Base-by-base conservation (phyloP, 2,329 filamentous ascomycete genomes). In the Colletotrichum liaoningense region DNA sequence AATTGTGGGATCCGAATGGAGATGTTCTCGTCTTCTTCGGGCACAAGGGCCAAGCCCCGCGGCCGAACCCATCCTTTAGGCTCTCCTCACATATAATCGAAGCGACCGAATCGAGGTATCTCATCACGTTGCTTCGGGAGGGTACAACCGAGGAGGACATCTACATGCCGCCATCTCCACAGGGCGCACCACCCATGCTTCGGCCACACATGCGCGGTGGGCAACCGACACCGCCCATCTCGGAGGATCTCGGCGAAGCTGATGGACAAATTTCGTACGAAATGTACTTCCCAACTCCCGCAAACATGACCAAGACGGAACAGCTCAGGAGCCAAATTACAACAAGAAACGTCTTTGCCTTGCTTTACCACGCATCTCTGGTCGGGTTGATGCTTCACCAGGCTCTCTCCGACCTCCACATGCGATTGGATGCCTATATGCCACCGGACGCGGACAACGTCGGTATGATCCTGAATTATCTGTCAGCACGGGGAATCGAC, bases 281-380 rank as follows among this genome's bases (percentile, higher is more conserved):
- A 77, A 88, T 93, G 79, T 90, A 88, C 81, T 92, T 93, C 73
- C 87, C 91, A 0, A 86, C 90, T 0, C 90, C 90, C 0, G 75
- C 84, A 1, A 85, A 87, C 49, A 77, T 88, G 52, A 86, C 78
- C 76, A 86, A 81, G 77, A 80, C 80, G 22, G 88, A 87, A 55
- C 87, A 86, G 67, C 84, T 87, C 1, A 85, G 90, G 1, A 86
- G 93, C 75, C 90, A 92, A 75, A 86, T 93, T 59, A 91, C 92
- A 0, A 92, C 92, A 1, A 88, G 92, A 24, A 94, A 94, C 77
- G 88, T 93, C 57, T 90, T 94, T 76, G 92, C 92, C 0, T 81
- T 93, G 42, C 80, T 93, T 2, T 91, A 90, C 77, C 87, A 90
- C 64, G 89, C 89, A 26, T 91, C 92, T 0, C 84, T 94, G 0